Base-by-base conservation (phyloP, 2,329 filamentous ascomycete genomes). In the Phyllosticta citribraziliensis region DNA sequence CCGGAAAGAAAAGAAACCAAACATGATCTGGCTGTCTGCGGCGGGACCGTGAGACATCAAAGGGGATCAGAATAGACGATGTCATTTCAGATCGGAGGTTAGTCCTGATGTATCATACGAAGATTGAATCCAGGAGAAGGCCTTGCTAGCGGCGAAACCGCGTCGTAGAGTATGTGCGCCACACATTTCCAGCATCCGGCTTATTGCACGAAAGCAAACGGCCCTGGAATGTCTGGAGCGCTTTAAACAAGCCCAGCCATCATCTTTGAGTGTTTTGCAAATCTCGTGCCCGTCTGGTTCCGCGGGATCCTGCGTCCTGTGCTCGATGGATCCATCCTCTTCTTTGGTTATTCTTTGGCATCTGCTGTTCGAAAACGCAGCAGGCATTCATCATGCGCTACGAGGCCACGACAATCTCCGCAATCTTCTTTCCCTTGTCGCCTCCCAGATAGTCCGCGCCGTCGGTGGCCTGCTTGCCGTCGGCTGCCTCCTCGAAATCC, bases 401-500 rank as follows among this genome's bases (percentile, higher is more conserved):
- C 19, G 52, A 24, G 52, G 62, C 65, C 50, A 73, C 27, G 2
- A 73, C 72, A 60, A 70, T 65, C 56, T 74, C 71, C 24, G 74
- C 73, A 56, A 76, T 66, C 55, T 65, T 65, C 63, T 64, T 68
- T 14, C 71, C 74, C 56, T 69, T 69, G 60, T 75, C 74, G 17
- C 73, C 73, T 51, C 71, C 74, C 30, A 76, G 57, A 63, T 70
- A 76, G 51, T 68, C 65, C 24, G 33, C 62, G 1, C 70, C 70
- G 30, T 60, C 68, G 1, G 40, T n/a, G 20, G 57, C 64, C 27
- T 70, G 65, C 30, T 73, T 66, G 25, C 64, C 83, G 25, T 84
- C 85, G 20, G 80, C 78, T 1, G 81, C 78, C 17, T 84, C 82
- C 63, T 84, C 79, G 57, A 86, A 79, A 17, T 84, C 86, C 70